Base-by-base conservation (phyloP, 2,329 filamentous ascomycete genomes). In the Aspergillus persii region DNA sequence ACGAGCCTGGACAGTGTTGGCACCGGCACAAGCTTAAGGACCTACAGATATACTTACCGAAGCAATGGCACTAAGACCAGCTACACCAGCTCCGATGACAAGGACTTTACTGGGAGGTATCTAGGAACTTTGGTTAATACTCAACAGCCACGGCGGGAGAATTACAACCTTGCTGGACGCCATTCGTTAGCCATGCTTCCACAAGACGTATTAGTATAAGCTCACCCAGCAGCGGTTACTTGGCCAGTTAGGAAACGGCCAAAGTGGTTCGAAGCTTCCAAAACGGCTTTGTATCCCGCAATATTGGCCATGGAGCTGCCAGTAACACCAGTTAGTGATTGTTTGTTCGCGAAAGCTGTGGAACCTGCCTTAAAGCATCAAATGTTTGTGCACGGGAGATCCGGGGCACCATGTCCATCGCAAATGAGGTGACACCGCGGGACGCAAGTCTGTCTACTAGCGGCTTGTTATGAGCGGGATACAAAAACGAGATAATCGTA, bases 381-480 rank as follows among this genome's bases (percentile, higher is more conserved):
- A 96, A 96, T 0, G 90, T 87, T 72, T 96, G 92, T 1, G 92
- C 92, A 50, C 92, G 86, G 1, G 92, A 96, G 67, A 96, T 96
- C 46, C 92, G 87, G 15, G 92, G 92, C 54, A 96, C 89, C 86
- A 93, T 89, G 71, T 96, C 92, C 92, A 96, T 96, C 26, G 92
- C 91, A 71, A 96, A 95, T 15, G 86, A 80, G 0, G 91, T 96
- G 2, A 88, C 86, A 30, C 89, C 88, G 52, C 86, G 85, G 41
- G 82, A 80, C 29, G 90, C 87, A 60, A 96, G 83, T 60, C 86
- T 87, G 60, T 92, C 84, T 8, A 96, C 89, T 5, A 94, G 78
- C 8, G 85, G 80, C 74, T 85, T 88, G 75, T 96, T 96, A 77
- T 94, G 90, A 6, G 86, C 83, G 0, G 92, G 92, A 71, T 96